phyloP scores from a whole-genome alignment of 2,329 filamentous ascomycete species.

The Beauveria australis region DNA sequence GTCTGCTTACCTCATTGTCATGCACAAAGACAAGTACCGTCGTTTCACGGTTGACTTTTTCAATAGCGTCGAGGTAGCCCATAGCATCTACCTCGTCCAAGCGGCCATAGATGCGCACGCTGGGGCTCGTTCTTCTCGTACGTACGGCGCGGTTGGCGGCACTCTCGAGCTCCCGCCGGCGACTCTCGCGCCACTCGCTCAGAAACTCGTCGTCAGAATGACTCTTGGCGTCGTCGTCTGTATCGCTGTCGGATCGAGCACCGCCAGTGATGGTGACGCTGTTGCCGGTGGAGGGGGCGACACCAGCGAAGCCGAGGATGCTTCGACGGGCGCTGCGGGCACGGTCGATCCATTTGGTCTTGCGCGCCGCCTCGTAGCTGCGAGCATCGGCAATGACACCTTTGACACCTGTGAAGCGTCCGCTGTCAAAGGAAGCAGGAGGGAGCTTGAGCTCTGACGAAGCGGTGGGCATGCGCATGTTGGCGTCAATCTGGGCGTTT shows the following conservation, averaged over 20 bases:
- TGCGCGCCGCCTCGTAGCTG: constrained; percentile 62
- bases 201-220: constrained; percentile 70
- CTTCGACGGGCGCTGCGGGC: constrained; percentile 46
- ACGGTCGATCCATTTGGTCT: constrained; percentile 44
- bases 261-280: constrained; percentile 22
- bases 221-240: constrained; percentile 34
- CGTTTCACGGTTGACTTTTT: constrained; percentile 74
- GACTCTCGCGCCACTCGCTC: constrained; percentile 72
- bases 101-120: constrained; percentile 67
- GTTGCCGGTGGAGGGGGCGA: constrained; percentile 17
- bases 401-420: constrained; percentile 72
- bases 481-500: constrained; percentile 49
- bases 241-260: constrained; percentile 35
- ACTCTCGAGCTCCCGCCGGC: constrained; percentile 68
- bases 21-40: constrained; percentile 91
- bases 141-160: constrained; percentile 46
- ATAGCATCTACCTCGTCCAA: constrained; percentile 79
- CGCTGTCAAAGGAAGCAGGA: constrained; percentile 54
- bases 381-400: constrained; percentile 80
- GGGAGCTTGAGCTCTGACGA: constrained; percentile 50
- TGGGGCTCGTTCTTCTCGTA: constrained; percentile 66
- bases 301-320: constrained; percentile 41
- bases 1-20: constrained; percentile 63
- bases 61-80: constrained; percentile 92
- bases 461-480: constrained; percentile 54